phyloP scores from a whole-genome alignment of 495 filamentous ascomycete genomes.

The Cercophora sp. region DNA sequence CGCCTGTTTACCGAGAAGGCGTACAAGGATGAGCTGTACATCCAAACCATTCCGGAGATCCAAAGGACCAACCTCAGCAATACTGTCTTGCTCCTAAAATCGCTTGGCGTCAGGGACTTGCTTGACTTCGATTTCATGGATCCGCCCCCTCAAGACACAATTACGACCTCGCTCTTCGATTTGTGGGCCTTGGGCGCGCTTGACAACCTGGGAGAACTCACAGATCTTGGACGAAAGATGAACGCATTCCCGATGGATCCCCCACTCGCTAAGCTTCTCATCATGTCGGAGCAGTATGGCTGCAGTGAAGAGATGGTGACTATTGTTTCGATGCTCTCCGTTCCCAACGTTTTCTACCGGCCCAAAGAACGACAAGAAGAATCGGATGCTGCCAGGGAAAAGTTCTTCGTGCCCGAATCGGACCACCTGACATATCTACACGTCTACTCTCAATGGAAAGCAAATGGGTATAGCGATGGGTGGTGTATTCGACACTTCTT shows the following conservation, averaged over 20 bases:
- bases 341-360: conserved; percentile 94
- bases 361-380: conserved; percentile 97
- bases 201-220: conserved; percentile 90
- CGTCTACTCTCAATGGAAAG: conserved; percentile 93
- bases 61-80: conserved; percentile 95
- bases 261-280: conserved; percentile 87
- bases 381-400: conserved; percentile 92
- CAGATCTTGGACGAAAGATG: conserved; percentile 83
- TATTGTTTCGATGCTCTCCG: conserved; percentile 96
- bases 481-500: conserved; percentile 95
- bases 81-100: conserved; percentile 91
- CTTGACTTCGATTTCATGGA: conserved; percentile 99
- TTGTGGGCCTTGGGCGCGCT: conserved; percentile 95
- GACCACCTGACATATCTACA: conserved; percentile 95
- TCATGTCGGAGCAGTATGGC: conserved; percentile 77
- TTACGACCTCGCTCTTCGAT: conserved; percentile 95
- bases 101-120: conserved; percentile 87
- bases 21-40: conserved; percentile 94
- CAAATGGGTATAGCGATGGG: conserved; percentile 81
- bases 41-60: conserved; percentile 97
- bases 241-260: conserved; percentile 97
- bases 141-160: conserved; percentile 95
- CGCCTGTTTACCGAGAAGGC: conserved; percentile 92
- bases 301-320: conserved; percentile 98
- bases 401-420: conserved; percentile 97